Percentiles rank a stretch among this genome's conserved stretches.
Conservation (phyloP, 257 asterid species). For the Haberlea rhodopensis region DNA sequence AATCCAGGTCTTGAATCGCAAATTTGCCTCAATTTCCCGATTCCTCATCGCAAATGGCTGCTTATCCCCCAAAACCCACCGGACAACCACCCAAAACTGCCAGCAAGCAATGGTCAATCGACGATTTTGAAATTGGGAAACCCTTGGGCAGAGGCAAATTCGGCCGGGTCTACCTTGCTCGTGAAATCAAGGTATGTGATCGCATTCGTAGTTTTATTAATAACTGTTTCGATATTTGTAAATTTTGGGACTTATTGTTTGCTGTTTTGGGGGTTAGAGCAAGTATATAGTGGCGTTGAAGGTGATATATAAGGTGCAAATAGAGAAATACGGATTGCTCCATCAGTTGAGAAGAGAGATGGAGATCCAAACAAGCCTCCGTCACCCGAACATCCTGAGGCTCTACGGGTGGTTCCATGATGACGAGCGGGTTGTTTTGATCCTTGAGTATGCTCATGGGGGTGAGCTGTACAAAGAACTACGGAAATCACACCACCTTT, state of each 20-base stretch:
- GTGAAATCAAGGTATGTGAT: slow-evolving; percentile 64
- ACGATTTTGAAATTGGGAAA: slow-evolving; percentile 92
- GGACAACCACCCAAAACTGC: slow-evolving; percentile 30
- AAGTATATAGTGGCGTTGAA: slow-evolving; percentile 82
- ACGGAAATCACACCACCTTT: slow-evolving; percentile 49
- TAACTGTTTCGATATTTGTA: neutral
- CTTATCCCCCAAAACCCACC: slow-evolving; percentile 44
- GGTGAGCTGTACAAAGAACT: slow-evolving; percentile 88
- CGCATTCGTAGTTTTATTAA: neutral
- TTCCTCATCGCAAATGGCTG: slow-evolving; percentile 28
- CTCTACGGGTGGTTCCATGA: slow-evolving; percentile 93
- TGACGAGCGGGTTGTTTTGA: slow-evolving; percentile 61
- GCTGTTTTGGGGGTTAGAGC: slow-evolving; percentile 34
- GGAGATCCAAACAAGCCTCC: slow-evolving; percentile 79
- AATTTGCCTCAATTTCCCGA: neutral
- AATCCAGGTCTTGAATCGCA: neutral
- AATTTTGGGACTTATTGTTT: neutral
- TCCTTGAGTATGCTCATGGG: slow-evolving; percentile 81
- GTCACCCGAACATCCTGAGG: slow-evolving; percentile 77
- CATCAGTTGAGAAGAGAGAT: slow-evolving; percentile 85
- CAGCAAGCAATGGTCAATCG: slow-evolving; percentile 51
- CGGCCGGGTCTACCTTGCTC: slow-evolving; percentile 95
- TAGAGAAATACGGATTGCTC: slow-evolving; percentile 68
- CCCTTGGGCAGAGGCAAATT: slow-evolving; percentile 93
- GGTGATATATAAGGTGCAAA: slow-evolving; percentile 80